Percentiles rank a stretch among this genome's conserved stretches.
Evolutionary conservation across 108 stramenopile species (phyloP).

Genomic region (Aurantiochytrium sp.): DNA sequence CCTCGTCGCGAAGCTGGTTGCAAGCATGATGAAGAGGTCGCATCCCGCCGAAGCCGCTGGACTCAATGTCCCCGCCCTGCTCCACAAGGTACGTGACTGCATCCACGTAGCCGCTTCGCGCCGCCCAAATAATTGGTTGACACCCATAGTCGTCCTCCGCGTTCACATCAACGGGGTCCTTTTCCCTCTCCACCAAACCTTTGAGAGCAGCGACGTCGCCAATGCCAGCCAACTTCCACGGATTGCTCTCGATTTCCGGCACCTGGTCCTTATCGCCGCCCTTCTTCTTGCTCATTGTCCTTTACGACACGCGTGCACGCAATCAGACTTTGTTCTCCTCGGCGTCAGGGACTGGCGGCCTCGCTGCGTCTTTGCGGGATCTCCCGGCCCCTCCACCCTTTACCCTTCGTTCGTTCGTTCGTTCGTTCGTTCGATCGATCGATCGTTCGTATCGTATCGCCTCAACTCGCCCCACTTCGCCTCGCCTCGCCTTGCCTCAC

Average conservation of each 20-base stretch:
- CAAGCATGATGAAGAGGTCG: constrained; percentile 31
- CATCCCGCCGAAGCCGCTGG: constrained; percentile 24
- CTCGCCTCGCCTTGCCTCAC: too few relatives aligned
- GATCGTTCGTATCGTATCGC: too few relatives aligned
- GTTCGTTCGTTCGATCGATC: too few relatives aligned
- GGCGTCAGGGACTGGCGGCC: too few relatives aligned
- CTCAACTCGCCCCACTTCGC: too few relatives aligned
- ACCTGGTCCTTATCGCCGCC: neutral
- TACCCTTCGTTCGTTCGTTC: too few relatives aligned
- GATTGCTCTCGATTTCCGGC: constrained; percentile 15
- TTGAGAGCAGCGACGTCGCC: constrained; percentile 20
- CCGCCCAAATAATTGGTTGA: constrained; percentile 24
- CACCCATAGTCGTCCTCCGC: constrained; percentile 20
- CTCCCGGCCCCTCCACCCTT: too few relatives aligned
- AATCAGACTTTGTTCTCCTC: too few relatives aligned
- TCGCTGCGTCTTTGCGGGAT: too few relatives aligned
- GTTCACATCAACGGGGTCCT: constrained; percentile 4
- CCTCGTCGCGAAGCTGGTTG: constrained; percentile 22
- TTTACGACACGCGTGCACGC: neutral
- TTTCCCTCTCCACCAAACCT: constrained; percentile 18
- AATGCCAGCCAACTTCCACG: constrained; percentile 31
- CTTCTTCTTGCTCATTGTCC: constrained; percentile 1
- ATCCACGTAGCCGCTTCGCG: constrained; percentile 16
- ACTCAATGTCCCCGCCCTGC: constrained; percentile 14
- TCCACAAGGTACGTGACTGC: constrained; percentile 20